A percentile compares a stretch with the other conserved stretches of the same genome.
Conservation (phyloP, 2,329 filamentous ascomycete genomes). For the Scytalidium sp. region DNA sequence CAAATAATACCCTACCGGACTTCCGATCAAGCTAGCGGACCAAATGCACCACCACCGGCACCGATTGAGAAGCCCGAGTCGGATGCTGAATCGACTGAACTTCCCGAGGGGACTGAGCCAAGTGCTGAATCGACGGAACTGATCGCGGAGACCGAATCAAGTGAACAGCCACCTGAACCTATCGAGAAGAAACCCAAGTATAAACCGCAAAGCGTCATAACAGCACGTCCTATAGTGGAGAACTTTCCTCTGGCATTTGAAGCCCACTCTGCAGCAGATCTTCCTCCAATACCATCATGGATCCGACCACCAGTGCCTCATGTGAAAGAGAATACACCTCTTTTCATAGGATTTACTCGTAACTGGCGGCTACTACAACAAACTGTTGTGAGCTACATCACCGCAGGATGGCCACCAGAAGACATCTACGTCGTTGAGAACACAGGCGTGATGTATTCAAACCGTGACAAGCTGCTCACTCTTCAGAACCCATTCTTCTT, state of each 20-base stretch:
- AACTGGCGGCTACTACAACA: conserved; percentile 54
- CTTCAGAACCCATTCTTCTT: conserved; percentile 56
- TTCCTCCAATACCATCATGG: conserved; percentile 42
- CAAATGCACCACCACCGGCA: too few species aligned
- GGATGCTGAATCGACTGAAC: too few species aligned
- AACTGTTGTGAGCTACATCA: conserved; percentile 53
- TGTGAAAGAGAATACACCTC: conserved; percentile 42
- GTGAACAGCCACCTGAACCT: not conserved
- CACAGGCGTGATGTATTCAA: conserved; percentile 53
- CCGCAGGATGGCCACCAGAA: conserved; percentile 54
- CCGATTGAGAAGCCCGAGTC: too few species aligned
- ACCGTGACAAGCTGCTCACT: conserved; percentile 42
- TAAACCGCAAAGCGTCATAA: not conserved
- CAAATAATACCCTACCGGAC: too few species aligned
- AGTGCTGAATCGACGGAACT: too few species aligned
- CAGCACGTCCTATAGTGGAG: conserved; percentile 17
- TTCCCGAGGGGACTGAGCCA: too few species aligned
- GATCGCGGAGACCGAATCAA: too few species aligned
- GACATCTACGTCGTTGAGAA: conserved; percentile 60
- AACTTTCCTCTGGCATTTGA: conserved; percentile 22
- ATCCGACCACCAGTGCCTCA: conserved; percentile 39
- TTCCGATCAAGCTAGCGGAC: too few species aligned
- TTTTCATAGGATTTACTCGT: conserved; percentile 58
- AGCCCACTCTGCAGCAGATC: conserved; percentile 19
- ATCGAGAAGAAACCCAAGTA: not conserved